These are phyloP conservation scores for Trichoderma parareesei DNA, from an alignment of 495 filamentous ascomycete species.

Conservation along the genomic window DNA sequence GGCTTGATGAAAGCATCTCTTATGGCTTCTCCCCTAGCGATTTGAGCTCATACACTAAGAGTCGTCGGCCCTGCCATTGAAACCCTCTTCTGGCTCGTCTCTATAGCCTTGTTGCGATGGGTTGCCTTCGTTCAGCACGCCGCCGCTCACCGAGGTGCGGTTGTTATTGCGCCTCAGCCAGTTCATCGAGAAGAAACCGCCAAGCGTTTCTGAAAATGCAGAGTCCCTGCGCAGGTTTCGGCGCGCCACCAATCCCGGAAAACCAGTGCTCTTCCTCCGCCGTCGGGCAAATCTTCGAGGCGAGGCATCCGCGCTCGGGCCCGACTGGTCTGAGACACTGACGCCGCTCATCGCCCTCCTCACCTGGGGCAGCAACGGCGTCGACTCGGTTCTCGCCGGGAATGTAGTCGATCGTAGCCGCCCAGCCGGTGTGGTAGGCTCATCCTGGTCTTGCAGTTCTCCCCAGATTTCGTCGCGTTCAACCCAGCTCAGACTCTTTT, in stretches of 20 bases:
- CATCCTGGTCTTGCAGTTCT: slow-evolving; percentile 53
- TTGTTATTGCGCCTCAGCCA: slow-evolving; percentile 30
- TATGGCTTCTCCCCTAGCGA: neutral
- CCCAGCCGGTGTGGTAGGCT: slow-evolving; percentile 26
- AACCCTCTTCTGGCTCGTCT: slow-evolving; percentile 13
- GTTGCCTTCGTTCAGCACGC: neutral
- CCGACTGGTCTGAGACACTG: slow-evolving; percentile 17
- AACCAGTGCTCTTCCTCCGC: slow-evolving; percentile 44
- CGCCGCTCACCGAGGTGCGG: slow-evolving; percentile 10
- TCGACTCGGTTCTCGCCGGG: slow-evolving; percentile 23
- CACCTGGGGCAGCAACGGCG: slow-evolving; percentile 21
- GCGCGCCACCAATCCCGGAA: slow-evolving; percentile 40
- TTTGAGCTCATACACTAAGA: slow-evolving; percentile 11
- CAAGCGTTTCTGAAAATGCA: slow-evolving; percentile 30
- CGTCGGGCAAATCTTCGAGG: slow-evolving; percentile 28
- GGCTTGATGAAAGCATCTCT: neutral
- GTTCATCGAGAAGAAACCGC: slow-evolving; percentile 29
- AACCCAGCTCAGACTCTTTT: slow-evolving; percentile 35
- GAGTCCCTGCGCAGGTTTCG: slow-evolving; percentile 22
- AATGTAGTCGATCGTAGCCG: slow-evolving; percentile 31
- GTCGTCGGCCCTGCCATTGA: slow-evolving; percentile 2
- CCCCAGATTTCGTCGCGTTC: slow-evolving; percentile 60
- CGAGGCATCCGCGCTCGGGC: slow-evolving; percentile 17
- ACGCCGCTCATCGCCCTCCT: slow-evolving; percentile 23
- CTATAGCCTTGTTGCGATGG: slow-evolving; percentile 12